These are phyloP conservation scores for Juncus inflexus DNA, from an alignment of 176 grass and related monocot species.

Conservation along the genomic window DNA sequence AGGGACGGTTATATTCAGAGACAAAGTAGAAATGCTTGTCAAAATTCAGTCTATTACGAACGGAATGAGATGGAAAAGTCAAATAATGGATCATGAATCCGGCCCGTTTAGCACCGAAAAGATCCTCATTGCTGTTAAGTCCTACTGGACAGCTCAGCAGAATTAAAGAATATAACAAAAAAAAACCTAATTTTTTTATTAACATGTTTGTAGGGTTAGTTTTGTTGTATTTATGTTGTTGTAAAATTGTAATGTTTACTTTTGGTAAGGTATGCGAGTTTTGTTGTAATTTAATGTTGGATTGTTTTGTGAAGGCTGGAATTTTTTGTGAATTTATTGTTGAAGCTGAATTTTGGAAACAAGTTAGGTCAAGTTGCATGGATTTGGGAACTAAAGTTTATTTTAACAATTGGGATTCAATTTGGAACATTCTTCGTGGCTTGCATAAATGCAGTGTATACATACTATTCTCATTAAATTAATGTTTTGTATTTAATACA, in stretches of 20 bases:
- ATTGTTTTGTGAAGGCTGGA: no score
- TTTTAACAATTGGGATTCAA: no score
- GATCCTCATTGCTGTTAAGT: constrained; percentile 72
- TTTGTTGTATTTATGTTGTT: constrained; percentile 7
- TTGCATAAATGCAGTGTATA: no score
- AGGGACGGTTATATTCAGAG: constrained; percentile 65
- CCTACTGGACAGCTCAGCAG: constrained; percentile 57
- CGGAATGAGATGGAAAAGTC: constrained; percentile 74
- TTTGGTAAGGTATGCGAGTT: constrained; percentile 6
- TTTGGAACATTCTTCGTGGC: no score
- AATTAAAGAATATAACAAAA: constrained; percentile 26
- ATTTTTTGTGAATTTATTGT: no score
- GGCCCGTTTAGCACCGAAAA: constrained; percentile 69
- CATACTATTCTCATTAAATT: no score
- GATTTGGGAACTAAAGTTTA: no score
- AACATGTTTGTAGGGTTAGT: background rate
- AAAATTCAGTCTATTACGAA: constrained; percentile 42
- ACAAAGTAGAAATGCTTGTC: constrained; percentile 44
- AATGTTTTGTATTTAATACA: no score
- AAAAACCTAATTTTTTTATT: background rate
- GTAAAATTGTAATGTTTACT: background rate
- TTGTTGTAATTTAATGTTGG: background rate
- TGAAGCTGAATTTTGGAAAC: no score
- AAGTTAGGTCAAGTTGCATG: no score
- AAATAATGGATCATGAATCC: constrained; percentile 71